Evolutionary conservation across 257 asterid genomes (phyloP).

Genomic region (Rehmannia glutinosa): DNA sequence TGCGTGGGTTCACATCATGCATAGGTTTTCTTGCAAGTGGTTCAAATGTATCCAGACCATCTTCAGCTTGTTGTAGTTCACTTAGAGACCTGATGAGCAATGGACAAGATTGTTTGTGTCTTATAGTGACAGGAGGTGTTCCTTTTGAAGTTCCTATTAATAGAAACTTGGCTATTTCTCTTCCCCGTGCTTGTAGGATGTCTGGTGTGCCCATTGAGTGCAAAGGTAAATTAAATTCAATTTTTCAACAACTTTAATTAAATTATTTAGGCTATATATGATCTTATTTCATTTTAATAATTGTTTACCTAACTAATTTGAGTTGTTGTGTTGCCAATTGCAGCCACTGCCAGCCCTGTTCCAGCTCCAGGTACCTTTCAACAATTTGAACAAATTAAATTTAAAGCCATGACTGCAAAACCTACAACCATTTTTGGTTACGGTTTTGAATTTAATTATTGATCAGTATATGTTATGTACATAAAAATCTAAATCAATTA

Average conservation of each 20-base stretch:
- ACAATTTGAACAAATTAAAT: background rate
- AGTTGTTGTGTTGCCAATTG: background rate
- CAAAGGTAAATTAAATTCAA: slow-evolving; percentile 35
- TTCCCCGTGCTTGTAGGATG: slow-evolving; percentile 66
- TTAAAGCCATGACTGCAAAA: too few relatives aligned
- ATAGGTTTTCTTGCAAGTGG: slow-evolving; percentile 45
- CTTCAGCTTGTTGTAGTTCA: slow-evolving; percentile 56
- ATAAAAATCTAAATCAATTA: background rate
- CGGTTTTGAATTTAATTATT: background rate
- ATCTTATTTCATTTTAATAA: background rate
- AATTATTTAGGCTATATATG: background rate
- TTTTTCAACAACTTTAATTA: background rate
- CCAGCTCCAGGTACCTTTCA: slow-evolving; percentile 60
- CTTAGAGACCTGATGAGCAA: slow-evolving; percentile 37
- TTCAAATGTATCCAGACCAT: slow-evolving; percentile 39
- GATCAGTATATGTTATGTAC: too few relatives aligned
- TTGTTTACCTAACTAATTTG: background rate
- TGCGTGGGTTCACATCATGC: slow-evolving; percentile 64
- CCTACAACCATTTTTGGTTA: background rate
- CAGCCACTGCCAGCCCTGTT: slow-evolving; percentile 48
- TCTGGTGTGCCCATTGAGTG: slow-evolving; percentile 67
- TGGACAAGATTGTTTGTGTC: slow-evolving; percentile 49
- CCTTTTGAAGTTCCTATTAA: slow-evolving; percentile 58
- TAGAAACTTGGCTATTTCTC: slow-evolving; percentile 46
- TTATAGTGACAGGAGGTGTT: slow-evolving; percentile 38